Percentiles rank a stretch among this genome's conserved stretches.
phyloP scores from a whole-genome alignment of 371 early-diverging fungal genomes.

The Mucor piriformis region DNA sequence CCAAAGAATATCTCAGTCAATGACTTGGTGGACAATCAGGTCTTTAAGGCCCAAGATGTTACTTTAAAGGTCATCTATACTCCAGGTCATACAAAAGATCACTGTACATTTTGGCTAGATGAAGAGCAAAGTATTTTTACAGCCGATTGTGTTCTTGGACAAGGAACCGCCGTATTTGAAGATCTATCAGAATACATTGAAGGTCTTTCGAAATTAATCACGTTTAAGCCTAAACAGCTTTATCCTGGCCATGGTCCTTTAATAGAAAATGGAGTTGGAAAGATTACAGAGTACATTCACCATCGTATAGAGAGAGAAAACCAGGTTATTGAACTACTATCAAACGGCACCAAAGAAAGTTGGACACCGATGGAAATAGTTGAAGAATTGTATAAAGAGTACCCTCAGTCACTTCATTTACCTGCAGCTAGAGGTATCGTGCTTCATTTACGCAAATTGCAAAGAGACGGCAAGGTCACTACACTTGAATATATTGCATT shows the following conservation, averaged over 20 bases:
- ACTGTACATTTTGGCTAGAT: constrained; percentile 71
- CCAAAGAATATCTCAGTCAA: constrained; percentile 28
- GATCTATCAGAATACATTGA: constrained; percentile 69
- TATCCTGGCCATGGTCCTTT: constrained; percentile 86
- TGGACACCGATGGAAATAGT: constrained; percentile 66
- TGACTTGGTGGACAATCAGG: constrained; percentile 52
- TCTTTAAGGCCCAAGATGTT: constrained; percentile 62
- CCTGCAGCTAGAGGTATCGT: constrained; percentile 70
- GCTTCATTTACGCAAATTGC: constrained; percentile 73
- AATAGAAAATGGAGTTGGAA: constrained; percentile 60
- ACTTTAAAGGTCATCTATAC: constrained; percentile 72
- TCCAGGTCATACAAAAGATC: constrained; percentile 87
- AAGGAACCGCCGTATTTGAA: constrained; percentile 83
- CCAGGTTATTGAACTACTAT: constrained; percentile 67
- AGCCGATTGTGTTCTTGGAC: constrained; percentile 86
- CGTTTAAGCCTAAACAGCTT: constrained; percentile 35
- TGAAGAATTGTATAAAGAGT: constrained; percentile 60
- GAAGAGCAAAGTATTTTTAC: constrained; percentile 78
- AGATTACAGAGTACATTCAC: constrained; percentile 70
- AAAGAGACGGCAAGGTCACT: constrained; percentile 58
- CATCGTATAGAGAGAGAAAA: constrained; percentile 80
- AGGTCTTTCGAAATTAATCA: constrained; percentile 58
- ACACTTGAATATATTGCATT: neutral
- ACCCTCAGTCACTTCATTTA: constrained; percentile 57
- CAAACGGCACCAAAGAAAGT: constrained; percentile 6